phyloP scores from a whole-genome alignment of 2,329 filamentous ascomycete genomes.

The Ophiostoma perfectum region DNA sequence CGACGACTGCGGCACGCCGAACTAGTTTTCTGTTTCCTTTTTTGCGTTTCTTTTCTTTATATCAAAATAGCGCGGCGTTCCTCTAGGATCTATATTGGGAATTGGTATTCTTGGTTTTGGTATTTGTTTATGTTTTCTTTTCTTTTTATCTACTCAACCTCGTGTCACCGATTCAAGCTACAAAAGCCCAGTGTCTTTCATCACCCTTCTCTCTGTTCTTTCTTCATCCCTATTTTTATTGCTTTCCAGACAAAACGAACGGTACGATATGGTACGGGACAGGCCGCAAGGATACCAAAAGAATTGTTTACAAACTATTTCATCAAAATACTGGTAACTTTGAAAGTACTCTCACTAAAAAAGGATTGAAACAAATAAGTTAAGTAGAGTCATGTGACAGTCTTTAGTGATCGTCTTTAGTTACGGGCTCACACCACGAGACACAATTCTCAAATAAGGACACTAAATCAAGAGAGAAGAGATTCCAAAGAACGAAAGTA shows the following conservation, averaged over 20 bases:
- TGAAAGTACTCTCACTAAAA: no score
- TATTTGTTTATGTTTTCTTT: neutral
- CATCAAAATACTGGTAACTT: neutral
- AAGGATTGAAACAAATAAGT: no score
- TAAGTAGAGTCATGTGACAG: no score
- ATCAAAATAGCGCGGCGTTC: conserved; percentile 1
- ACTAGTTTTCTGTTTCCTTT: neutral
- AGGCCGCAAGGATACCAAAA: neutral
- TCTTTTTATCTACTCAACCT: neutral
- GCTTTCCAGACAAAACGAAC: neutral
- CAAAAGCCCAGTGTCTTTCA: neutral
- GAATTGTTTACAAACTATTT: no score
- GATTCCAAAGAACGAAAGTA: neutral
- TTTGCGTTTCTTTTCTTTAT: neutral
- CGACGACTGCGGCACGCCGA: neutral
- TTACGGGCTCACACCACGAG: no score
- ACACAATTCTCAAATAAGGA: no score
- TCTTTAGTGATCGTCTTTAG: no score
- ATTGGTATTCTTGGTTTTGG: neutral
- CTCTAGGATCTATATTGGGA: neutral
- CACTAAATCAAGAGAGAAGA: no score
- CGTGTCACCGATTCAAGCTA: neutral
- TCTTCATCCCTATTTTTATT: neutral
- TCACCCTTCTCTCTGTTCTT: neutral
- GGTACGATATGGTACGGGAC: conserved; percentile 1